These are phyloP conservation scores for Sordariomycetes sp. DNA, from an alignment of 2,329 filamentous ascomycete species.

Conservation along the genomic window DNA sequence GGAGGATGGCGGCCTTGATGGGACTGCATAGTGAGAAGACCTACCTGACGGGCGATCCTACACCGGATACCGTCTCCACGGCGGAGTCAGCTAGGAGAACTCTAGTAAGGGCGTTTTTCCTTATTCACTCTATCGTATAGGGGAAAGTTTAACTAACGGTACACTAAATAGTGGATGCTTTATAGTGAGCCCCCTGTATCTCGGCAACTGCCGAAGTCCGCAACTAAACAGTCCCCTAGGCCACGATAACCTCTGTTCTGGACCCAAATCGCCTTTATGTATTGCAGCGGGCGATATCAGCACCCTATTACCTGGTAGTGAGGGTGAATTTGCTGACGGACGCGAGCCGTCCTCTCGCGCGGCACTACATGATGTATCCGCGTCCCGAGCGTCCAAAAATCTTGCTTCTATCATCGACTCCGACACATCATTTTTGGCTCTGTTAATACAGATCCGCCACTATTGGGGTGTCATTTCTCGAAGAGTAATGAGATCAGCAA, in stretches of 20 bases:
- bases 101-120: slow-evolving; percentile 27
- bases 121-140: background rate
- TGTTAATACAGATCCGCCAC: slow-evolving; percentile 42
- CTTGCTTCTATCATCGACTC: slow-evolving; percentile 29
- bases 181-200: slow-evolving; percentile 25
- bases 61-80: slow-evolving; percentile 31
- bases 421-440: slow-evolving; percentile 41
- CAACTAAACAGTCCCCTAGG: slow-evolving; percentile 14
- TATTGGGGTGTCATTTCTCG: slow-evolving; percentile 43
- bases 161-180: slow-evolving; percentile 43
- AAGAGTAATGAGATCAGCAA: slow-evolving; percentile 32
- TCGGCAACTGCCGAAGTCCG: background rate
- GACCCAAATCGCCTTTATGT: slow-evolving; percentile 37
- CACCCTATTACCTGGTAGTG: slow-evolving; percentile 39
- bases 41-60: slow-evolving; percentile 30
- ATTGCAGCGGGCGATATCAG: slow-evolving; percentile 43
- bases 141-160: background rate
- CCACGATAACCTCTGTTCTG: slow-evolving; percentile 46
- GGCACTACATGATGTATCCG: slow-evolving; percentile 34
- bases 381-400: slow-evolving; percentile 35
- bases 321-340: slow-evolving; percentile 38
- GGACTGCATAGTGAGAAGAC: slow-evolving; percentile 45
- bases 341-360: slow-evolving; percentile 36
- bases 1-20: slow-evolving; percentile 44
- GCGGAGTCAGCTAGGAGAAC: slow-evolving; percentile 47